Evolutionary conservation across 2,329 filamentous ascomycete genomes (phyloP), one percentile per base, ranked within the genome.

Genomic region (Simplicillium sp.): DNA sequence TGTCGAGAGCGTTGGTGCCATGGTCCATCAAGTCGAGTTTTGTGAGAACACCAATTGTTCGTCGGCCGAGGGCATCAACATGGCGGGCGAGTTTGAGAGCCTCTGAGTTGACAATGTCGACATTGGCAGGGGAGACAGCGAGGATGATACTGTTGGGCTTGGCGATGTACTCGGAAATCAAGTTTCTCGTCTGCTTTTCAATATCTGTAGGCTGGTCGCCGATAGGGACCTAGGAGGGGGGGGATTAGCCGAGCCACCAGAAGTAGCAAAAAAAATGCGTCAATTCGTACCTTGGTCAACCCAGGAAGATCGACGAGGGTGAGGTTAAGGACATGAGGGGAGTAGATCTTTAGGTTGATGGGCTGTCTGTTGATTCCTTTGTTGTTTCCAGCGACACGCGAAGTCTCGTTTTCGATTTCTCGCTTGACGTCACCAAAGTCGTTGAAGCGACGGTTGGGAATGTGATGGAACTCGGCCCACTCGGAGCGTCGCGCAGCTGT

Each of bases 11-110:
- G 56, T 98, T 97, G 43, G 92, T 98, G 47, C 92, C 92, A 57
- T 98, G 90, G 57, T 98, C 92, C 92, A 98, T 98, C 43, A 98
- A 70, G 60, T 98, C 92, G 48, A 98, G 71, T 67, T 98, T 98
- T 45, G 92, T 97, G 45, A 98, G 73, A 43, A 98, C 90, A 55
- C 92, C 92, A 57, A 98, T 97, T 15, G 92, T 98, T 59, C 92
- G 80, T 62, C 87, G 81, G 48, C 92, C 92, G 62, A 95, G 82
- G 2, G 92, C 84, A 62, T 98, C 92, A 41, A 98, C 92, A 78
- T 98, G 87, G 40, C 92, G 83, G 45, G 92, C 92, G 46, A 98
- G 82, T 66, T 98, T 98, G 53, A 98, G 68, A 7, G 92, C 89
- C 62, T 98, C 92, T 7, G 92, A 98, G 64, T 98, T 98, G 59